Base-by-base conservation (phyloP, 768 basidiomycete species). In the Sporobolomyces roseus region DNA sequence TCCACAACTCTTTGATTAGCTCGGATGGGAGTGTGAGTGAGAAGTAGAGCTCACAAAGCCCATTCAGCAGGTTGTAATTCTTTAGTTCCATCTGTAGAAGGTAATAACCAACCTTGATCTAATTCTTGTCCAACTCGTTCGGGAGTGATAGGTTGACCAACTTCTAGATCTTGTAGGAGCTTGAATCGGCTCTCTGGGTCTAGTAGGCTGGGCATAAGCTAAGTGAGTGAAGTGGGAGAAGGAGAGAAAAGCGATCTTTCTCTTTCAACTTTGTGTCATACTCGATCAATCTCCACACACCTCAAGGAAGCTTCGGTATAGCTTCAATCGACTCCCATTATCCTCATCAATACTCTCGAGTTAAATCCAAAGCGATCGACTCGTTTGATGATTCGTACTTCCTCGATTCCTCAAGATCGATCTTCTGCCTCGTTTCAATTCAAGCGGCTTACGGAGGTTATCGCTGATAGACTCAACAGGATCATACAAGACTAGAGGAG, bases 111-210 rank as follows among this genome's bases (percentile, higher is more conserved):
- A 7, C 32, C 45, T 4, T 52, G 19, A 25, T 70, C 65, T 55
- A 70, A 48, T 25, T 69, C 68, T 0, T 27, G 17, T 17, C 55
- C 19, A 45, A 91, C 81, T 71, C 84, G 80, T 49, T 86, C 84
- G 52, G 80, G 81, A 45, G 86, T 82, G 13, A 88, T 88, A 29
- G 85, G 75, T 23, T 78, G 78, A 46, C 82, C 81, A 19, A 92
- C 82, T 10, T 84, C 84, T 13, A 92, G 82, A 50, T 83, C 80
- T 45, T 81, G 78, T 50, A 91, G 79, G 21, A 88, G 68, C 19
- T 61, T 35, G 6, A 38, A 38, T 23, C 74, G 43, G 29, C 48
- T 32, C 19, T 74, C 63, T 21, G 51, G 33, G 1, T 51, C 43
- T 30, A 73, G 41, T 27, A 29, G 33, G 12, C 29, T n/a, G 1